phyloP scores from a whole-genome alignment of 108 stramenopile genomes.

The Cyclostephanos tholiformis region DNA sequence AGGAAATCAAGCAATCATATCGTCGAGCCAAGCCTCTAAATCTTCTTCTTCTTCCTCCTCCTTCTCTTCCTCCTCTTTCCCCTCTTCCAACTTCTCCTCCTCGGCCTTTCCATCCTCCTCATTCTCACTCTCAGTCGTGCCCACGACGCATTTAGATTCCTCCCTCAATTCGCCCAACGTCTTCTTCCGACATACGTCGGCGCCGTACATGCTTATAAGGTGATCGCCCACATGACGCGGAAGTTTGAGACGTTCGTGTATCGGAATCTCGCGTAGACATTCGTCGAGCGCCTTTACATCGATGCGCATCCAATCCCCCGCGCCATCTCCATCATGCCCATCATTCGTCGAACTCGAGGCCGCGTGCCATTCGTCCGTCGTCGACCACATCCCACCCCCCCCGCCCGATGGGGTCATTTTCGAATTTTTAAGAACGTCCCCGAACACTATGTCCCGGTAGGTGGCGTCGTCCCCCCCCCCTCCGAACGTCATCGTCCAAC shows the following conservation, averaged over 20 bases:
- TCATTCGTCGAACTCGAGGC: background rate
- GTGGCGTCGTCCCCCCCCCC: constrained; percentile 5
- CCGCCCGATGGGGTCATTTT: background rate
- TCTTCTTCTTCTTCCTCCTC: constrained; percentile 31
- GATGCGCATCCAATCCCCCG: constrained; percentile 21
- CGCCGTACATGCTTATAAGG: constrained; percentile 7
- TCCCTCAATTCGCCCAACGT: constrained; percentile 38
- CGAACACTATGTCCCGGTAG: constrained; percentile 3
- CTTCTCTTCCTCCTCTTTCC: background rate
- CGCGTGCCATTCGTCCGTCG: constrained; percentile 15
- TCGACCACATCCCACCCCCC: constrained; percentile 1
- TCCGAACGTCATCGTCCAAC: background rate
- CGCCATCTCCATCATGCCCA: background rate
- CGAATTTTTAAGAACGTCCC: background rate
- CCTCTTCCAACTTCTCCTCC: background rate
- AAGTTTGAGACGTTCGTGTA: constrained; percentile 33
- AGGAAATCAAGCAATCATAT: constrained; percentile 29
- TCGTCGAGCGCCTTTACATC: constrained; percentile 15
- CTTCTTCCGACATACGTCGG: constrained; percentile 14
- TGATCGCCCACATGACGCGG: constrained; percentile 22
- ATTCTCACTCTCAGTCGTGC: background rate
- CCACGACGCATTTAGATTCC: constrained; percentile 4
- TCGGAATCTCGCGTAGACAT: constrained; percentile 22
- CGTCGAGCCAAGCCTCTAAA: constrained; percentile 42
- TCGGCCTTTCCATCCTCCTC: background rate